Base-by-base conservation (phyloP, 1,284 basidiomycete genomes). In the Tilletia setariae region DNA sequence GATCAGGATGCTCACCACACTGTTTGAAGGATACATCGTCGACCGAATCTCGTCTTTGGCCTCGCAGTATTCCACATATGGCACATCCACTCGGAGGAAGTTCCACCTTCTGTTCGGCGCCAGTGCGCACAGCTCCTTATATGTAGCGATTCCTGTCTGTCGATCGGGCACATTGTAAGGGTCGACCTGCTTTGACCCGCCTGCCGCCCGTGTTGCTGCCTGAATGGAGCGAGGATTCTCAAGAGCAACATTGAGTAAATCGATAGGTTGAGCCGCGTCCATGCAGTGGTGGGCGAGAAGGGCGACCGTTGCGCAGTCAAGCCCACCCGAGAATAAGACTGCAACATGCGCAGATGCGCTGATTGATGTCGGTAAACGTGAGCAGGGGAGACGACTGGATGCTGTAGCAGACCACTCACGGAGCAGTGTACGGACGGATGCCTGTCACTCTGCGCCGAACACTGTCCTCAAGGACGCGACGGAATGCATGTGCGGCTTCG, bases 171-270 rank as follows among this genome's bases (percentile, higher is more conserved):
- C 94, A 74, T 84, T 81, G 72, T 86, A 87, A 2, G 75, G 79
- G 28, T 72, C 68, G n/a, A 43, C 43, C 13, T 32, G 23, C 46
- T 73, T 30, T 72, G 67, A 40, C 11, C 35, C 35, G 11, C 35
- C 35, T 40, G 35, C 35, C 19, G 46, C 46, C 7, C 25, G 21
- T 35, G 32, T 3, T 67, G 74, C 70, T 30, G 70, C 84, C 69
- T 75, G 86, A 63, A 87, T 28, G 88, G 84, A 79, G 2, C 91
- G 87, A 11, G 93, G 92, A 78, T 96, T 96, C 80, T 96, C 92
- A 75, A 99, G 98, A 0, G 92, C 93, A 2, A 99, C 94, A 77
- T 98, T 98, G 25, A 99, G 85, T 0, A 99, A 85, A 77, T 99
- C 95, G 67, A 99, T 94, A 0, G 93, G 90, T 68, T 81, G 74